Conservation (phyloP, 495 filamentous ascomycete species). For the Trichoderma orchidacearum region DNA sequence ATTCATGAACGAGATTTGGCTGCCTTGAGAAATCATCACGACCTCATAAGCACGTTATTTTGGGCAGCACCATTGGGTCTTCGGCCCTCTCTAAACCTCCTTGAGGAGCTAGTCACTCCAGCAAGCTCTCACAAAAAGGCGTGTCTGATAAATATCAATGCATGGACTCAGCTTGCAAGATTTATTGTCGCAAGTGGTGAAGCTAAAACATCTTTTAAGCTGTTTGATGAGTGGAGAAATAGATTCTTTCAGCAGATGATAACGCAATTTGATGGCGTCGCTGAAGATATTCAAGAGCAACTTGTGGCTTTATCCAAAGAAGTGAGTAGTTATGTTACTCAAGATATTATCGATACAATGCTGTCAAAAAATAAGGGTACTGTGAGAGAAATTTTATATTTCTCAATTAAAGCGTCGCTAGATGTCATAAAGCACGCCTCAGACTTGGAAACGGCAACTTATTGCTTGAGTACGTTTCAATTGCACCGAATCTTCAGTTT, state of each 20-base stretch:
- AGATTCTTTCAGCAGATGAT: constrained; percentile 34
- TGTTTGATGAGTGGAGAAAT: constrained; percentile 58
- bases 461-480: constrained; percentile 13
- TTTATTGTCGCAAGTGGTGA: constrained; percentile 57
- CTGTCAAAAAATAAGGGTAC: constrained; percentile 29
- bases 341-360: constrained; percentile 23
- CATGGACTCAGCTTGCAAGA: constrained; percentile 66
- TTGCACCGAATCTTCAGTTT: constrained; percentile 16
- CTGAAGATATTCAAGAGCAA: constrained; percentile 34
- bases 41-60: constrained; percentile 80
- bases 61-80: constrained; percentile 63
- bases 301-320: constrained; percentile 24
- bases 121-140: constrained; percentile 72
- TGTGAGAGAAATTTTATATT: constrained; percentile 27
- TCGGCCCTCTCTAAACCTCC: constrained; percentile 54
- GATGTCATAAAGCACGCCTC: constrained; percentile 22
- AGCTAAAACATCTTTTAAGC: constrained; percentile 33
- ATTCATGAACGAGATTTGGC: constrained; percentile 67
- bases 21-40: constrained; percentile 83
- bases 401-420: constrained; percentile 23
- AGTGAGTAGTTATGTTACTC: constrained; percentile 19
- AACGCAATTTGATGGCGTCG: constrained; percentile 33
- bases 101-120: constrained; percentile 69
- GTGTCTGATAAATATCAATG: constrained; percentile 65
- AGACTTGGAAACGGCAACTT: constrained; percentile 20